These are phyloP conservation scores for Tylopilus sp. DNA, from an alignment of 768 basidiomycete genomes.

Conservation along the genomic window DNA sequence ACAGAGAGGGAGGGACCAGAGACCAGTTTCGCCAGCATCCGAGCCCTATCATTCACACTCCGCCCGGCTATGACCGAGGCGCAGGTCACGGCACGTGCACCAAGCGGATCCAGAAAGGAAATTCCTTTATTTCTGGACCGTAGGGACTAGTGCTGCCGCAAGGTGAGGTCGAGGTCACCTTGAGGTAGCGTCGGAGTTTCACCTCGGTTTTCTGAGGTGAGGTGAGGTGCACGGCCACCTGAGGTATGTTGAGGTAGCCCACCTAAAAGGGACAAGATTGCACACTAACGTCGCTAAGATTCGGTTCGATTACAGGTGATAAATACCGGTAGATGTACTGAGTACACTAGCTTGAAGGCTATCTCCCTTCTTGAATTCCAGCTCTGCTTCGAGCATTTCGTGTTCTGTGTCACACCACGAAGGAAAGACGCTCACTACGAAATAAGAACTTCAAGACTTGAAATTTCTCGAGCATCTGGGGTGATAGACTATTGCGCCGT, in stretches of 20 bases:
- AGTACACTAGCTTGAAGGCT: neutral
- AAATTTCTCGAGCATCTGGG: neutral
- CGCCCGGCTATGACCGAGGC: too few species aligned
- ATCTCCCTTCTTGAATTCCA: neutral
- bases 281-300: neutral
- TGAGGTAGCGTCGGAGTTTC: too few species aligned
- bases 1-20: constrained; percentile 81
- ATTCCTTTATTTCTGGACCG: too few species aligned
- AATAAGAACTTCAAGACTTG: neutral
- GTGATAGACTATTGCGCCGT: neutral
- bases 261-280: neutral
- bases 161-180: too few species aligned
- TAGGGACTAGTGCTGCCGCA: too few species aligned
- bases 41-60: too few species aligned
- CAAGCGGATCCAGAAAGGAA: too few species aligned
- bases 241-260: neutral
- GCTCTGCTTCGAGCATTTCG: neutral
- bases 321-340: neutral
- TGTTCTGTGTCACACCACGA: neutral
- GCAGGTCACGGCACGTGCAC: too few species aligned
- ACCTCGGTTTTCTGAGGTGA: too few species aligned
- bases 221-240: neutral
- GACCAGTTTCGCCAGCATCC: constrained; percentile 74
- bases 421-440: neutral
- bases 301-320: neutral